Evolutionary conservation across 352 stramenopile genomes (phyloP), one percentile per base, ranked within the genome.

Genomic region (Phytopythium litorale): DNA sequence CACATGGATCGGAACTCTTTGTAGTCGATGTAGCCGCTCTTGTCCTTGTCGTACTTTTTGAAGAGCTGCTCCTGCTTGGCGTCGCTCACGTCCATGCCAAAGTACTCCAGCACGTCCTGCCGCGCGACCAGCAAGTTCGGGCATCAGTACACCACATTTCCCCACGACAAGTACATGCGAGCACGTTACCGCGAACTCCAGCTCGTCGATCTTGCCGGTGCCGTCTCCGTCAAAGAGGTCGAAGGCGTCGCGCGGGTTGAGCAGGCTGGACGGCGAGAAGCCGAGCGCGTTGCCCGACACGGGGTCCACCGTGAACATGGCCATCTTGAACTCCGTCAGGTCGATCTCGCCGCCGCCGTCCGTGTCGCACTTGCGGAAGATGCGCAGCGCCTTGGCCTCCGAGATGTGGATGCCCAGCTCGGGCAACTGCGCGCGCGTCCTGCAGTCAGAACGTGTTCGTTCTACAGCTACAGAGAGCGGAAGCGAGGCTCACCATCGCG

Each of bases 1-100:
- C 89, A 98, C 65, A 98, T 97, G 45, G 90, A 79, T 15, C 93
- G 92, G 66, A 98, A 98, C 65, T 98, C 92, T 16, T 79, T 78
- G 70, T 98, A 98, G 57, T 98, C 90, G 56, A 98, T 98, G 57
- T 76, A 89, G 1, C 91, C 92, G 42, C 82, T 94, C 43, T 88
- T 89, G 67, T 98, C 87, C 46, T 87, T 93, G 74, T 98, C 94
- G 68, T 97, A 97, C 54, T 98, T 95, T 33, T 78, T 82, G 66
- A 98, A 98, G 13, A 98, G 72, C 25, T 83, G 69, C 58, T 98
- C 94, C 54, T 97, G 87, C 66, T 97, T 97, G 58, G 72, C 79
- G 57, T 98, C 91, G 19, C 82, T 92, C 21, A 97, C 84, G 56
- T 88, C 68, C 67, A 98, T 84, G 23, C 78, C 84, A 59, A 98